A percentile compares a stretch with the other conserved stretches of the same genome.
Conservation (phyloP, 2,329 filamentous ascomycete genomes). For the Monilinia fructigena region DNA sequence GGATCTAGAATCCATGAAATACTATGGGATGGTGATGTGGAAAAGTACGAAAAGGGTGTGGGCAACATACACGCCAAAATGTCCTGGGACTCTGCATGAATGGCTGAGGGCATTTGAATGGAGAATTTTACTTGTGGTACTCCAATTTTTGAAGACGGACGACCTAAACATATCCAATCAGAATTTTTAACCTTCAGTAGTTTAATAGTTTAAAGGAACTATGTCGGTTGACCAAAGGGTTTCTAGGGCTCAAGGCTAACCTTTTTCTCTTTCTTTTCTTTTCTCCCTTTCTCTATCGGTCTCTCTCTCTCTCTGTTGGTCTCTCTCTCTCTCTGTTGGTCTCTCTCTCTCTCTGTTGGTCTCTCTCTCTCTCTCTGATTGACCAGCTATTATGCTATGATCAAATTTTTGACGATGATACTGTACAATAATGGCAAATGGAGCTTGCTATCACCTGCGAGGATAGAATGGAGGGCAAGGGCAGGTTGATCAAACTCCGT, state of each 20-base stretch:
- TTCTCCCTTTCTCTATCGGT: not conserved
- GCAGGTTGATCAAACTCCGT: not conserved
- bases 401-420: not conserved
- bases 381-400: not conserved
- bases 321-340: no score
- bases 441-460: not conserved
- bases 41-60: not conserved
- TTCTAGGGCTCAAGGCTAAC: slow-evolving; percentile 6
- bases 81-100: slow-evolving; percentile 20
- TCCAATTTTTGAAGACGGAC: not conserved
- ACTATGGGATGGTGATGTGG: not conserved
- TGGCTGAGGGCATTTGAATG: slow-evolving; percentile 24
- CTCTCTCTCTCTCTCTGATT: not conserved
- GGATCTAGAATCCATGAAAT: not conserved
- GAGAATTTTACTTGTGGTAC: not conserved
- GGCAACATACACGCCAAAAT: slow-evolving; percentile 21
- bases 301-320: not conserved
- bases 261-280: not conserved
- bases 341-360: not conserved
- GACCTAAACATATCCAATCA: slow-evolving; percentile 10
- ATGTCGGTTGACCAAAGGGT: slow-evolving; percentile 10
- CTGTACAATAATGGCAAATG: not conserved
- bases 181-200: slow-evolving; percentile 1
- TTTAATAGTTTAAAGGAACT: slow-evolving; percentile 11
- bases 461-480: not conserved